Evolutionary conservation across 2,329 filamentous ascomycete species (phyloP), one percentile per base, ranked within the genome.

Genomic region (Hypoxylon sp.): DNA sequence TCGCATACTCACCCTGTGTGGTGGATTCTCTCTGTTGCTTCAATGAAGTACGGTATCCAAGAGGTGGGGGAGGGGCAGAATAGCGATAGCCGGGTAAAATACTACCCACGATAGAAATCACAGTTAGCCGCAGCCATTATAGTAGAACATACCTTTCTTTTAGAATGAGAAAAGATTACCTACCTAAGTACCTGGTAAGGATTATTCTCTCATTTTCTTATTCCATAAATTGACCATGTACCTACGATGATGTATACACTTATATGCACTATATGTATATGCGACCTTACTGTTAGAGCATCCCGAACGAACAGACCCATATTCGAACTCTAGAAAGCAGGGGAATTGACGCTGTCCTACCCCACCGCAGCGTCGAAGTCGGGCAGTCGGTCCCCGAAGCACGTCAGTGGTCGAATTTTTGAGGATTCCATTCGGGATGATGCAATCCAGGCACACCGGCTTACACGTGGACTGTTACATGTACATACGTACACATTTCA

Each of bases 361-460:
- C 58, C 66, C 62, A 65, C 62, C 34, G 43, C 23, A 36, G 21
- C 21, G 56, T 14, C 19, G 46, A 58, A 21, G 38, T 65, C 61
- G 61, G 61, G 51, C 34, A 68, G 56, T 62, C 65, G 65, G 65
- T 65, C 41, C 14, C 61, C 57, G 65, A 62, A 21, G 43, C 25
- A 59, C 50, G 38, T 59, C 34, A 68, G 53, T 68, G 61, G 65
- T 57, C 23, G 23, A 61, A 58, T 61, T 43, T 17, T 21, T 13
- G 0, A 43, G 21, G 30, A 34, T 41, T 34, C 11, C 4, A 21
- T 28, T 38, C 32, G 49, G 50, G 52, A 62, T 60, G 59, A 63
- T 55, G 48, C 25, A 53, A 63, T 66, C 52, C 59, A 59, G 48
- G 41, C 36, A 52, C 57, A 48, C n/a, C n/a, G 32, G n/a, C 34